phyloP scores from a whole-genome alignment of 2,329 filamentous ascomycete genomes.

The Phaeophleospora eucalypticola region DNA sequence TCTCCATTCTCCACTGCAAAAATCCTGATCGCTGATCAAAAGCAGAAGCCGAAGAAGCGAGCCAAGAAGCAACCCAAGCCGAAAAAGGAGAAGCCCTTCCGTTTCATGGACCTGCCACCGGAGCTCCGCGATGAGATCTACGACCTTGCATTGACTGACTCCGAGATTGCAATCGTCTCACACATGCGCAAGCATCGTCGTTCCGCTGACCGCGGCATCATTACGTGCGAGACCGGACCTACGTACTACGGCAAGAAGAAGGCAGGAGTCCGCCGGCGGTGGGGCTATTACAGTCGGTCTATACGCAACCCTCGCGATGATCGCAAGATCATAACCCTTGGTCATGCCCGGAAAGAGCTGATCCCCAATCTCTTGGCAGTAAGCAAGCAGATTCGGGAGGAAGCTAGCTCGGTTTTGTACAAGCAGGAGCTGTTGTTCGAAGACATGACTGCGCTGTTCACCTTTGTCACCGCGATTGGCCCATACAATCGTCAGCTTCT shows the following conservation, averaged over 20 bases:
- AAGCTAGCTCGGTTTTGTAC: slow-evolving; percentile 28
- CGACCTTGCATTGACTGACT: slow-evolving; percentile 26
- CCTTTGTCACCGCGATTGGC: slow-evolving; percentile 27
- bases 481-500: slow-evolving; percentile 22
- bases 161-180: slow-evolving; percentile 17
- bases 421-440: slow-evolving; percentile 24
- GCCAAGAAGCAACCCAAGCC: slow-evolving; percentile 11
- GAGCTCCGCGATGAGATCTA: slow-evolving; percentile 31
- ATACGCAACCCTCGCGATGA: not conserved
- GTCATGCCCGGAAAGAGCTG: slow-evolving; percentile 4
- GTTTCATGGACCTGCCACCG: slow-evolving; percentile 23
- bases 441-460: slow-evolving; percentile 22
- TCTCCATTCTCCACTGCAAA: not conserved
- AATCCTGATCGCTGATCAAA: slow-evolving; percentile 1
- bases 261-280: not conserved
- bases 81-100: slow-evolving; percentile 20
- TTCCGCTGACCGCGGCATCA: slow-evolving; percentile 16
- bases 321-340: not conserved
- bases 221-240: slow-evolving; percentile 1
- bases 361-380: slow-evolving; percentile 27
- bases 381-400: slow-evolving; percentile 27
- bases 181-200: slow-evolving; percentile 22
- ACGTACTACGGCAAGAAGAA: slow-evolving; percentile 14
- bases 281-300: slow-evolving; percentile 1
- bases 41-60: slow-evolving; percentile 5